phyloP scores from a whole-genome alignment of 1,139 yeast genomes.

The Nadsonia starkeyi-henricii region DNA sequence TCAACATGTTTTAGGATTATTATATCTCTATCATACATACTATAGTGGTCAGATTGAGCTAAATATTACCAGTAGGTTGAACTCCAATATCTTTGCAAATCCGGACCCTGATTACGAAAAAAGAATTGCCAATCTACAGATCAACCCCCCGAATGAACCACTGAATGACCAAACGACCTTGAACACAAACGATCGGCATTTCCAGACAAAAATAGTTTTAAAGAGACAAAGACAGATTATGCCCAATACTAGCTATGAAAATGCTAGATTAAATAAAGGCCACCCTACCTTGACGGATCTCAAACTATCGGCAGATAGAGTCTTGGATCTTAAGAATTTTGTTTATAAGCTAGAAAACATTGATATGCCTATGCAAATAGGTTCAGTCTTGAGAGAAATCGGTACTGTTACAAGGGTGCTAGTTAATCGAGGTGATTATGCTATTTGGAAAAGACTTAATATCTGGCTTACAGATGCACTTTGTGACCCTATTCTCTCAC shows the following conservation, averaged over 20 bases:
- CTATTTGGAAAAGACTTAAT: slow-evolving; percentile 16
- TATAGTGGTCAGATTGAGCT: slow-evolving; percentile 18
- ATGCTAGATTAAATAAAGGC: slow-evolving; percentile 8
- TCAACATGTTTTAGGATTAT: slow-evolving; percentile 20
- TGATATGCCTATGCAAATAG: slow-evolving; percentile 17
- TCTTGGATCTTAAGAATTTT: slow-evolving; percentile 14
- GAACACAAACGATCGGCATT: slow-evolving; percentile 1
- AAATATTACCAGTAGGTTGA: slow-evolving; percentile 16
- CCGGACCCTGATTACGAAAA: slow-evolving; percentile 15
- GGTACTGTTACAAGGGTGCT: slow-evolving; percentile 14
- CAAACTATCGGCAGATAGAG: slow-evolving; percentile 4
- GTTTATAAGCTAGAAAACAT: slow-evolving; percentile 13
- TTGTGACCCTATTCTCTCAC: slow-evolving; percentile 7
- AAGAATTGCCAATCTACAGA: background rate
- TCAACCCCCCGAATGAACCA: slow-evolving; percentile 8
- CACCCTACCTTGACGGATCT: slow-evolving; percentile 5
- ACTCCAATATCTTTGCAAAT: slow-evolving; percentile 16
- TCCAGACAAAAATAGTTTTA: slow-evolving; percentile 6
- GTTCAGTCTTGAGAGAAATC: slow-evolving; percentile 13
- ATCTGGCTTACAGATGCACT: slow-evolving; percentile 16
- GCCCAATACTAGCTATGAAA: slow-evolving; percentile 11
- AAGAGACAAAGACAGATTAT: slow-evolving; percentile 11
- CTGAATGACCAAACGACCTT: slow-evolving; percentile 3
- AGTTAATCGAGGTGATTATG: slow-evolving; percentile 12
- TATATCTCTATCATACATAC: slow-evolving; percentile 19